Base-by-base conservation (phyloP, 257 asterid genomes). In the Jasminum sambac region DNA sequence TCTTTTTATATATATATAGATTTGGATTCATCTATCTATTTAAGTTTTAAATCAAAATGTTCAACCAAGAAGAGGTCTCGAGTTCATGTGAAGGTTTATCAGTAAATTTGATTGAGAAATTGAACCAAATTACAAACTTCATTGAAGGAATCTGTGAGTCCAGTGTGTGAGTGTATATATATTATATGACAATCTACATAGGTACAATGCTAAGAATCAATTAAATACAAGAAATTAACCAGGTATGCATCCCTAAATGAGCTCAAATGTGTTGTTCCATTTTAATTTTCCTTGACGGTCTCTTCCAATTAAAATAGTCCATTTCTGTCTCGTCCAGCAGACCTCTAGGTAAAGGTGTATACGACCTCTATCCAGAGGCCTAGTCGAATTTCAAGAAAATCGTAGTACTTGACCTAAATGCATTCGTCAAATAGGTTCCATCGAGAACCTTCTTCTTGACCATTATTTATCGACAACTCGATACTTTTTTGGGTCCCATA, bases 121-220 rank as follows among this genome's bases (percentile, higher is more conserved):
- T 43, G 37, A 17, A 60, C n/a, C n/a, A n/a, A n/a, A n/a, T n/a
- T n/a, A 30, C 66, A 71, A 59, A 46, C 55, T 50, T 63, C 13
- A 73, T 70, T 63, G 34, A 19, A 65, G 34, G 38, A 68, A 70
- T 68, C 67, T 48, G n/a, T n/a, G n/a, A n/a, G n/a, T n/a, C n/a
- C n/a, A n/a, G n/a, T n/a, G n/a, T 52, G 57, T 13, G n/a, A 5
- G 2, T 39, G 50, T 43, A 11, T 66, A 64, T 64, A 71, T 52
- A 39, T 81, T 60, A 36, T 64, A 61, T 61, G 38, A 3, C 9
- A 23, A 42, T 25, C n/a, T 60, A 55, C 19, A 64, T 43, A 43
- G 34, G 42, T 78, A 78, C 75, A 57, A 42, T 66, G 39, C 63
- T 68, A 81, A 72, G 81, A 78, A 82, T 78, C 67, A 78, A 82